phyloP scores from a whole-genome alignment of 2,329 filamentous ascomycete species.

The Cladosporium austrohemisphaericum region DNA sequence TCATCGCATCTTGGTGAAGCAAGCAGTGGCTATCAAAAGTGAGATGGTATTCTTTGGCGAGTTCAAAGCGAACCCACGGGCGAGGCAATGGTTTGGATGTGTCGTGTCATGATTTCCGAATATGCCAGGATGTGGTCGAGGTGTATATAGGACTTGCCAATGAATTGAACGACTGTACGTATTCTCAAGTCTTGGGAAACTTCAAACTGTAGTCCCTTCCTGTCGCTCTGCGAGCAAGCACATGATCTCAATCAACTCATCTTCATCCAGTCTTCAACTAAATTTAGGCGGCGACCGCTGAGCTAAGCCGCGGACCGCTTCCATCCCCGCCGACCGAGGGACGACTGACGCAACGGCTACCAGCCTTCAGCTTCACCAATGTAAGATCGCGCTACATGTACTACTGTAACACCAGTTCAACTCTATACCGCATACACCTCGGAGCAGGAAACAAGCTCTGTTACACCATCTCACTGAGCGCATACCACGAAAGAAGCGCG shows the following conservation, averaged over 20 bases:
- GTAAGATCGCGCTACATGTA: too few species aligned
- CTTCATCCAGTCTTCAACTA: too few species aligned
- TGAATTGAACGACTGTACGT: not conserved
- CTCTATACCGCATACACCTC: too few species aligned
- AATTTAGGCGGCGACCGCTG: too few species aligned
- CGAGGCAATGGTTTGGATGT: not conserved
- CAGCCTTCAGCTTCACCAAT: not conserved
- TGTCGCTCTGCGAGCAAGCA: too few species aligned
- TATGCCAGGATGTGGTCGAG: not conserved
- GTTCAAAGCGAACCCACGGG: not conserved
- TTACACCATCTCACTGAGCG: too few species aligned
- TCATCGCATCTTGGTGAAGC: constrained; percentile 1
- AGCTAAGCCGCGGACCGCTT: not conserved
- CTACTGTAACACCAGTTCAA: too few species aligned
- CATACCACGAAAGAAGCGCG: too few species aligned
- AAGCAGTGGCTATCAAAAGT: not conserved
- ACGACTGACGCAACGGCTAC: not conserved
- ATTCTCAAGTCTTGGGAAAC: too few species aligned
- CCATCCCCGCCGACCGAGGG: constrained; percentile 8
- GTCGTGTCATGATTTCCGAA: constrained; percentile 1
- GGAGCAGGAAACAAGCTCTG: too few species aligned
- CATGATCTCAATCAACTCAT: too few species aligned
- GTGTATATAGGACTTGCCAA: not conserved
- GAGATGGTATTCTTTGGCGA: constrained; percentile 10
- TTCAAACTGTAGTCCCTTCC: too few species aligned